Percentiles rank a stretch among this genome's conserved stretches.
Conservation (phyloP, 192 early-diverging fungal species). For the Chytriomyces sp. region DNA sequence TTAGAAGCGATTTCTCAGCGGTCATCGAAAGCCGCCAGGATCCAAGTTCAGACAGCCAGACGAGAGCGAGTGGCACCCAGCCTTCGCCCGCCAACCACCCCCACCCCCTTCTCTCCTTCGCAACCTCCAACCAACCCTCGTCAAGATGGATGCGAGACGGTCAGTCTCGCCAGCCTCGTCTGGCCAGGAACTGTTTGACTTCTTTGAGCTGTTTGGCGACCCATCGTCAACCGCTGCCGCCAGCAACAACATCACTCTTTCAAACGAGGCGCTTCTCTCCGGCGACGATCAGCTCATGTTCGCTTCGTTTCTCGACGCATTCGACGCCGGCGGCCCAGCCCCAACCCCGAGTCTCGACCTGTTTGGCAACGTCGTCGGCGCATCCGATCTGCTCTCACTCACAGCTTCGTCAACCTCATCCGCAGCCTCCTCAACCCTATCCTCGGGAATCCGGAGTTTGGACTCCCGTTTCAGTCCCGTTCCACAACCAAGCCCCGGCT, state of each 20-base stretch:
- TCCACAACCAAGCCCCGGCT: not conserved
- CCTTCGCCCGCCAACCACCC: not conserved
- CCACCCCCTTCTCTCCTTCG: not conserved
- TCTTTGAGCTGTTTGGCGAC: constrained; percentile 23
- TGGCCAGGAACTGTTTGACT: constrained; percentile 4
- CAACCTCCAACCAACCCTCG: not conserved
- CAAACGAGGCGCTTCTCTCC: constrained; percentile 6
- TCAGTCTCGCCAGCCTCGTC: not conserved
- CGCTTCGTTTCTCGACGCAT: constrained; percentile 13
- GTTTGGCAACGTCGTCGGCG: not conserved
- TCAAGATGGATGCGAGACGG: not conserved
- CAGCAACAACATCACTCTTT: not conserved
- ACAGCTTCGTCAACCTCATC: no score
- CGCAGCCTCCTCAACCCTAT: no score
- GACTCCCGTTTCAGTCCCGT: not conserved
- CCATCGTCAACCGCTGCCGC: no score
- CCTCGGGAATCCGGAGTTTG: no score
- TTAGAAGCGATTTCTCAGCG: no score
- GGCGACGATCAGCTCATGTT: constrained; percentile 15
- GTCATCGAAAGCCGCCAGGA: not conserved
- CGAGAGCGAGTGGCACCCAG: no score
- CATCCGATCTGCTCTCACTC: no score
- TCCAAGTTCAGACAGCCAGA: not conserved
- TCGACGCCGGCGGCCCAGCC: not conserved
- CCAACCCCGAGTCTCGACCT: not conserved